Conservation (phyloP, 208 protist genomes). For the Trypanosomatidae sp. region DNA sequence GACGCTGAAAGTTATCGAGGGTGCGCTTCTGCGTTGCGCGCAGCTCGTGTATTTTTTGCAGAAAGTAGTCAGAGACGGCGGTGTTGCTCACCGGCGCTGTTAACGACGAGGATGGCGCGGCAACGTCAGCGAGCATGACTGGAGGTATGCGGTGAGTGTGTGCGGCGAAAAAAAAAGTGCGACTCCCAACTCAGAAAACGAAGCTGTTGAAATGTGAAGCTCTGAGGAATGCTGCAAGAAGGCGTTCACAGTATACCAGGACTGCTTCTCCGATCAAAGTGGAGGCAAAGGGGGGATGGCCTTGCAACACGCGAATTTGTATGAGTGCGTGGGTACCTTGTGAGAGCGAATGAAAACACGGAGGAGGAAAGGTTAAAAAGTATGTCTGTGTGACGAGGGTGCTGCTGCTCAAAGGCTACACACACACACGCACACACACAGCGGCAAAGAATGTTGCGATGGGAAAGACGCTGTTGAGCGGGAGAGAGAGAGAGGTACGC, state of each 20-base stretch:
- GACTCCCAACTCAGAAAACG: background rate
- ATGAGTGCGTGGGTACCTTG: background rate
- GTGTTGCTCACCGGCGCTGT: slow-evolving; percentile 25
- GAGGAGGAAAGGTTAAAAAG: background rate
- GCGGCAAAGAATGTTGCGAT: background rate
- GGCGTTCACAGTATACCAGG: too few relatives aligned
- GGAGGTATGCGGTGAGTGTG: background rate
- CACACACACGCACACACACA: background rate
- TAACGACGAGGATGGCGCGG: slow-evolving; percentile 18
- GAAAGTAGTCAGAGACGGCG: slow-evolving; percentile 85
- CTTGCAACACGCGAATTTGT: background rate
- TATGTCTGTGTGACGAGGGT: background rate
- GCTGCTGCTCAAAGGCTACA: background rate
- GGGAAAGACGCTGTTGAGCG: background rate
- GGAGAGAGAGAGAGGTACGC: background rate
- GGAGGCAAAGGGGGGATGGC: background rate
- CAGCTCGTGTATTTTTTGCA: slow-evolving; percentile 90
- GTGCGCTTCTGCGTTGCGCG: slow-evolving; percentile 84
- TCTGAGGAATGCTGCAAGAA: background rate
- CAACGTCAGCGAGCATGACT: slow-evolving; percentile 28
- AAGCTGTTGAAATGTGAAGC: background rate
- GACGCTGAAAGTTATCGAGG: slow-evolving; percentile 82
- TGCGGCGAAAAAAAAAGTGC: background rate
- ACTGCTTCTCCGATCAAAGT: background rate
- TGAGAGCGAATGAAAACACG: background rate